Conservation (phyloP, 2,329 filamentous ascomycete species). For the Talaromyces sp. region DNA sequence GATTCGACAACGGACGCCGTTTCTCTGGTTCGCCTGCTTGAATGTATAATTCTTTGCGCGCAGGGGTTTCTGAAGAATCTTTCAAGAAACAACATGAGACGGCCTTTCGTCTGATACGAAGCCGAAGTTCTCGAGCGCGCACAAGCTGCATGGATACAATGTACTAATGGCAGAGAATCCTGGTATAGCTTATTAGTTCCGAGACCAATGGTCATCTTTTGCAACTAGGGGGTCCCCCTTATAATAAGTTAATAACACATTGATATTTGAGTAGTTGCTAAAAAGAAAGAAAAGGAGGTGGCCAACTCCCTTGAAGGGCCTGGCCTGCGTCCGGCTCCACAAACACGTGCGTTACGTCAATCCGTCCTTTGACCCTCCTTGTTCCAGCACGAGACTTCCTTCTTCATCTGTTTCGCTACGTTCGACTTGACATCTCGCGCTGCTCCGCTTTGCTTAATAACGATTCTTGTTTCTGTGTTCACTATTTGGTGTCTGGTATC, state of each 20-base stretch:
- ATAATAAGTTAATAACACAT: not conserved
- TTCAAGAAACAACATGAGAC: not conserved
- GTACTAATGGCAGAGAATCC: not conserved
- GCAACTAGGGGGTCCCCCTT: not conserved
- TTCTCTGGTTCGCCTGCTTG: slow-evolving; percentile 1
- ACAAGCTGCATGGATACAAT: not conserved
- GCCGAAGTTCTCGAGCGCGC: not conserved
- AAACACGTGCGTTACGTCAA: slow-evolving; percentile 16
- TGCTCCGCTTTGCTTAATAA: not conserved
- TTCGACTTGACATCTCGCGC: not conserved
- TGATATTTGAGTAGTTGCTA: not conserved
- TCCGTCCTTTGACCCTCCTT: not conserved
- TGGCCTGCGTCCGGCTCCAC: slow-evolving; percentile 1
- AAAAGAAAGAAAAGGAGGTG: not conserved
- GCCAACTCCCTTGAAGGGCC: slow-evolving; percentile 4
- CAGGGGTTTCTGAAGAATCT: not conserved
- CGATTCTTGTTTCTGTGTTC: not conserved
- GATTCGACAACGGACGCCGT: not conserved
- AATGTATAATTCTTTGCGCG: not conserved
- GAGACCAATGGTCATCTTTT: not conserved
- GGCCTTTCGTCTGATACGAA: not conserved
- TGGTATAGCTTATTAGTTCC: not conserved
- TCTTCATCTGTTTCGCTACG: not conserved
- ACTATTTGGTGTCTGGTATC: not conserved
- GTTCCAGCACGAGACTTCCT: not conserved